Evolutionary conservation across 805 yeast species (phyloP).

Genomic region (Kodamaea laetipori): DNA sequence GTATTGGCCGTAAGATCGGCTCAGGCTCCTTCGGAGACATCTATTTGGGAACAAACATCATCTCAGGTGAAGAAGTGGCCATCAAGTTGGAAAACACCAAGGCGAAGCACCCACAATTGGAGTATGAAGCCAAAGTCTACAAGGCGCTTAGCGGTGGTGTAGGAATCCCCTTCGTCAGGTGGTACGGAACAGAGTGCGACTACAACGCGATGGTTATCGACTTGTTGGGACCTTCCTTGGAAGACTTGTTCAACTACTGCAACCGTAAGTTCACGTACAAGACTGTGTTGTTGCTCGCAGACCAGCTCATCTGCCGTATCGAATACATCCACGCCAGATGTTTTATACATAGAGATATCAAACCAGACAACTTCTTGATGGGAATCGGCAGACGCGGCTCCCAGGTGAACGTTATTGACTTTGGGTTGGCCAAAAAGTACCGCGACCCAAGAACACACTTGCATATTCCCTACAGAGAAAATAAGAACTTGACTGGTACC

Average conservation of each 20-base stretch:
- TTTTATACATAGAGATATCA: conserved; percentile 81
- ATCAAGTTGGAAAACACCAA: conserved; percentile 86
- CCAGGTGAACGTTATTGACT: conserved; percentile 91
- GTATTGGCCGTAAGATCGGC: conserved; percentile 94
- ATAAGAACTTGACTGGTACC: conserved; percentile 94
- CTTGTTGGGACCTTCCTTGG: conserved; percentile 90
- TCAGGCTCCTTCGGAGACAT: conserved; percentile 98
- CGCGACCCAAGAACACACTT: conserved; percentile 92
- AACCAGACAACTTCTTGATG: conserved; percentile 83
- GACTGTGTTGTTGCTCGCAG: conserved; percentile 89
- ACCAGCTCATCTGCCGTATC: conserved; percentile 89
- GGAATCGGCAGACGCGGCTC: conserved; percentile 93
- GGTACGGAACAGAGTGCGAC: conserved; percentile 97
- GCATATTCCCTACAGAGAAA: conserved; percentile 95
- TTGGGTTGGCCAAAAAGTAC: conserved; percentile 90
- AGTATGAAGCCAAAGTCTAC: conserved; percentile 95
- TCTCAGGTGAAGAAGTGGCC: conserved; percentile 97
- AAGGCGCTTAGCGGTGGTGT: conserved; percentile 94
- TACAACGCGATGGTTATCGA: conserved; percentile 97
- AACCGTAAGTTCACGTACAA: conserved; percentile 90
- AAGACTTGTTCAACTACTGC: conserved; percentile 94
- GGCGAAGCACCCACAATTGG: conserved; percentile 95
- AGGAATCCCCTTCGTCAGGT: conserved; percentile 94
- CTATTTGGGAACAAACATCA: conserved; percentile 88
- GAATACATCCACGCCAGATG: conserved; percentile 96